Evolutionary conservation across 2,329 filamentous ascomycete genomes (phyloP).

Genomic region (Paraconiothyrium brasiliense): DNA sequence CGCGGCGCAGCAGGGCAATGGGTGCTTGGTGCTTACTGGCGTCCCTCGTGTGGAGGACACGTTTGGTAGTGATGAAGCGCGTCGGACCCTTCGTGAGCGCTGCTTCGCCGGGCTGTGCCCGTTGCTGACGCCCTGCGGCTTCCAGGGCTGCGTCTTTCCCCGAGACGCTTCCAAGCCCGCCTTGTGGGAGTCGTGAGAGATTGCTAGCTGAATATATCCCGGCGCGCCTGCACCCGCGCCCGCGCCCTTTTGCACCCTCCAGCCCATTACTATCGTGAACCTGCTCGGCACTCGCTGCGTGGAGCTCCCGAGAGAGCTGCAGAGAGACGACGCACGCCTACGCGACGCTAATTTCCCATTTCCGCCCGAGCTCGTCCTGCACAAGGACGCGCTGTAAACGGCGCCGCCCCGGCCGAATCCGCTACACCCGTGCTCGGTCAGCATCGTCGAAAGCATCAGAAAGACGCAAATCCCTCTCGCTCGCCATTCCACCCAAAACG

Average conservation of each 20-base stretch:
- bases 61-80: slow-evolving; percentile 16
- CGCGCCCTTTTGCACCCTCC: slow-evolving; percentile 7
- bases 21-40: neutral
- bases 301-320: slow-evolving; percentile 1
- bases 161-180: slow-evolving; percentile 13
- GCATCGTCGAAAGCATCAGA: slow-evolving; percentile 14
- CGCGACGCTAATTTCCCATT: slow-evolving; percentile 24
- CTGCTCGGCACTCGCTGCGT: slow-evolving; percentile 8
- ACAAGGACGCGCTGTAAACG: slow-evolving; percentile 10
- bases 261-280: neutral
- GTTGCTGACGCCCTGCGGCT: slow-evolving; percentile 6
- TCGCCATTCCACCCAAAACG: slow-evolving; percentile 1
- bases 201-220: slow-evolving; percentile 9
- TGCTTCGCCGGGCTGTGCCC: slow-evolving; percentile 17
- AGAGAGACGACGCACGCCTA: neutral
- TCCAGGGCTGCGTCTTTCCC: slow-evolving; percentile 5
- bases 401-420: slow-evolving; percentile 16
- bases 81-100: slow-evolving; percentile 2
- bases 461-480: slow-evolving; percentile 10
- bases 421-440: slow-evolving; percentile 22
- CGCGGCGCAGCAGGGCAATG: neutral
- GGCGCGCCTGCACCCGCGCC: slow-evolving; percentile 5
- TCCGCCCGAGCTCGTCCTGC: slow-evolving; percentile 18
- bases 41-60: slow-evolving; percentile 6
- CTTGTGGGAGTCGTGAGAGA: neutral